These are phyloP conservation scores for Aspergillus taichungensis DNA, from an alignment of 495 filamentous ascomycete genomes.

Conservation along the genomic window DNA sequence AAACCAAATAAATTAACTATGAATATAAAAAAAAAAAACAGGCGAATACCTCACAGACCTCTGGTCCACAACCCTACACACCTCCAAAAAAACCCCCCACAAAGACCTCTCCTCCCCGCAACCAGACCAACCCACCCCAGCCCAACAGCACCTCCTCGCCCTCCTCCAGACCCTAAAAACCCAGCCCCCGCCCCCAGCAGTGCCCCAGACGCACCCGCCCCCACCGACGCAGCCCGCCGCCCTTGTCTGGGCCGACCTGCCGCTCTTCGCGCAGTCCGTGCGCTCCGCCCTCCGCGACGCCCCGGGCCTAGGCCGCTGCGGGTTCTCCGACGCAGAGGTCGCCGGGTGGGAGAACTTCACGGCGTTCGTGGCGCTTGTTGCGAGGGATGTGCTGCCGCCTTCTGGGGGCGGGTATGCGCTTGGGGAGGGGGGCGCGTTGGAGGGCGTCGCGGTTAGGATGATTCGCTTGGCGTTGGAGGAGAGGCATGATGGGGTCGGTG, in stretches of 20 bases:
- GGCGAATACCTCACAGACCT: slow-evolving; percentile 4
- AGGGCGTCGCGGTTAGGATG: slow-evolving; percentile 3
- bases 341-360: slow-evolving; percentile 1
- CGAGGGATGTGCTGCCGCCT: not conserved
- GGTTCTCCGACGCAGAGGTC: not conserved
- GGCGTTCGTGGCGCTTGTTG: slow-evolving; percentile 3
- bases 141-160: slow-evolving; percentile 1
- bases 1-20: not conserved
- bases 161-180: slow-evolving; percentile 1
- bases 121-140: slow-evolving; percentile 1
- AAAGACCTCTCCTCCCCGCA: not conserved
- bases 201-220: not conserved
- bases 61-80: slow-evolving; percentile 3
- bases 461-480: slow-evolving; percentile 5
- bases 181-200: not conserved
- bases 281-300: not conserved
- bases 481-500: not conserved
- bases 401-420: too few species aligned
- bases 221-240: not conserved
- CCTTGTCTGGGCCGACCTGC: slow-evolving; percentile 1
- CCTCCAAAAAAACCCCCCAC: slow-evolving; percentile 8
- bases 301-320: not conserved
- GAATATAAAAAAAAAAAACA: not conserved
- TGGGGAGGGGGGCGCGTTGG: not conserved
- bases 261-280: slow-evolving; percentile 1